Evolutionary conservation across 768 basidiomycete species (phyloP).

Genomic region (Macrolepiota fuliginosa): DNA sequence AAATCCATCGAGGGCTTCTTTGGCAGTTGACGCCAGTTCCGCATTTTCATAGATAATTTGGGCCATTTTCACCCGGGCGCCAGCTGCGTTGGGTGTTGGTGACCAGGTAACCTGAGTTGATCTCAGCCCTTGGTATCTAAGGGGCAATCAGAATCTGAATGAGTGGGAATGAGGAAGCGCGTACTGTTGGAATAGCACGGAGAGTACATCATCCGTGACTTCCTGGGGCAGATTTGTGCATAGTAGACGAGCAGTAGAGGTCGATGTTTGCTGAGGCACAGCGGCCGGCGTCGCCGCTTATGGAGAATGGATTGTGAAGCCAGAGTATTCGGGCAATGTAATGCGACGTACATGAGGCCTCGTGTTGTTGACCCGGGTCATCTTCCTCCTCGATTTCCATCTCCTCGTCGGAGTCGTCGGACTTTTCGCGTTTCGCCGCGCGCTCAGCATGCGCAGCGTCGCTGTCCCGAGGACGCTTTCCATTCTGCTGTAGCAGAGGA

Average conservation of each 20-base stretch:
- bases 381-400: conserved; percentile 97
- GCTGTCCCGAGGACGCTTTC: conserved; percentile 70
- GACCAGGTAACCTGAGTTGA: conserved; percentile 68
- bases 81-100: conserved; percentile 62
- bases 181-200: conserved; percentile 89
- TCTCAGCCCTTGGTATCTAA: conserved; percentile 83
- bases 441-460: conserved; percentile 51
- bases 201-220: conserved; percentile 83
- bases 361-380: conserved; percentile 51
- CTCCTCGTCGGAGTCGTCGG: conserved; percentile 64
- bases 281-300: conserved; percentile 33
- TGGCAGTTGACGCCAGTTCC: conserved; percentile 73
- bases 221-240: conserved; percentile 90
- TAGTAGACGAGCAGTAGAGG: conserved; percentile 59
- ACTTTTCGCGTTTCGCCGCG: conserved; percentile 66
- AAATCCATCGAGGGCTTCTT: conserved; percentile 83
- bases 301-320: conserved; percentile 27
- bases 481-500: conserved; percentile 39
- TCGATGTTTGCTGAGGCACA: conserved; percentile 49
- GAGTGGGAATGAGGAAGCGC: conserved; percentile 28
- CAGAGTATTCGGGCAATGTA: conserved; percentile 21
- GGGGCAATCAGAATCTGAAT: conserved; percentile 4
- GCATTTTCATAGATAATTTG: conserved; percentile 76
- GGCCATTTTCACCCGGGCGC: conserved; percentile 74
- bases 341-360: conserved; percentile 46